A percentile compares a stretch with the other conserved stretches of the same genome.
phyloP scores from a whole-genome alignment of 2,329 filamentous ascomycete species.

The Xylariomycetidae sp. region DNA sequence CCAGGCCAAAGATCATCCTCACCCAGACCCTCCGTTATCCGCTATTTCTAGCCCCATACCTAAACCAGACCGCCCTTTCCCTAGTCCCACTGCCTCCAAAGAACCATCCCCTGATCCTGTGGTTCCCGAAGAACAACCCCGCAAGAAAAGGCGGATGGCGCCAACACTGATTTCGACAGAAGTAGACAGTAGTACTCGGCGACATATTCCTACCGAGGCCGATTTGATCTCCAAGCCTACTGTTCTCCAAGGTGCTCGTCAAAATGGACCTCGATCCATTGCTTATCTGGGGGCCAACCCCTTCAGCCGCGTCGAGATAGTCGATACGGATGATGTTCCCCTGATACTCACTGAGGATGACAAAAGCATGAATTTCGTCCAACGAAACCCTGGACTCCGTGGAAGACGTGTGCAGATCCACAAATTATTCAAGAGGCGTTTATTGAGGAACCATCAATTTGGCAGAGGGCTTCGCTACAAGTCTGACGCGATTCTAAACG shows the following conservation, averaged over 20 bases:
- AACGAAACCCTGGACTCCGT: conserved; percentile 3
- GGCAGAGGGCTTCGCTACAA: conserved; percentile 10
- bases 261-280: too few species aligned
- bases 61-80: too few species aligned
- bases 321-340: conserved; percentile 5
- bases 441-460: conserved; percentile 9
- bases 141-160: conserved; percentile 22
- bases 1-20: too few species aligned
- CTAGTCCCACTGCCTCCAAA: too few species aligned
- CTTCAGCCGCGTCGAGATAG: conserved; percentile 20
- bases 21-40: too few species aligned
- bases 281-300: conserved; percentile 22
- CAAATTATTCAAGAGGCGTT: conserved; percentile 17
- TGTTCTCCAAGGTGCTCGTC: too few species aligned
- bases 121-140: conserved; percentile 6
- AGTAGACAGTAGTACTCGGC: conserved; percentile 12
- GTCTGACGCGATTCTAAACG: conserved; percentile 20
- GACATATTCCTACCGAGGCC: conserved; percentile 22
- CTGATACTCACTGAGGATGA: conserved; percentile 3
- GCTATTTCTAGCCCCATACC: too few species aligned
- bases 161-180: conserved; percentile 17
- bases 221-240: conserved; percentile 15
- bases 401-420: conserved; percentile 21
- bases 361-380: conserved; percentile 10
- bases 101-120: too few species aligned